These are phyloP conservation scores for Stipa capillata DNA, from an alignment of 176 grass and related monocot species.

Conservation along the genomic window DNA sequence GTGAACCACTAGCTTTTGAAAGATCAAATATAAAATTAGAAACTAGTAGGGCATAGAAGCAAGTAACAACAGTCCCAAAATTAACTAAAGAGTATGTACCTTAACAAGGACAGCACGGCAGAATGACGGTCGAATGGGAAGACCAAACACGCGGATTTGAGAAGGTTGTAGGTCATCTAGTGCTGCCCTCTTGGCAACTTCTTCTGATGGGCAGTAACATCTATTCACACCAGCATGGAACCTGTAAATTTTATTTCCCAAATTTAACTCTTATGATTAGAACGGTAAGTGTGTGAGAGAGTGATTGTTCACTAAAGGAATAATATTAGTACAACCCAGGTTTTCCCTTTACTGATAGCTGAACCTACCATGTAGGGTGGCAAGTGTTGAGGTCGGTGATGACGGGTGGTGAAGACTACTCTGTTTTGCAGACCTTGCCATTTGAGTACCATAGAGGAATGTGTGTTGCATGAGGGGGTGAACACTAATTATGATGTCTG, in stretches of 20 bases:
- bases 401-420: conserved; percentile 79
- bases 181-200: conserved; percentile 77
- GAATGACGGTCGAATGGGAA: conserved; percentile 82
- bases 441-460: conserved; percentile 97
- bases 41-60: neutral
- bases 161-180: conserved; percentile 66
- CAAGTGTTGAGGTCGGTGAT: conserved; percentile 98
- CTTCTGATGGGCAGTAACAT: conserved; percentile 97
- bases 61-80: too few species aligned
- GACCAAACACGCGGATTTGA: conserved; percentile 66
- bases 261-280: neutral
- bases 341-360: neutral
- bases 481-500: conserved; percentile 99
- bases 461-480: conserved; percentile 99
- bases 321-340: neutral
- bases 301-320: neutral
- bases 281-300: neutral
- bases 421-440: conserved; percentile 95
- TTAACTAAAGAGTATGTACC: conserved; percentile 21
- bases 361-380: conserved; percentile 77
- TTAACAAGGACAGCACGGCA: conserved; percentile 80
- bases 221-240: conserved; percentile 90
- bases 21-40: neutral
- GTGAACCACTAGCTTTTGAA: neutral
- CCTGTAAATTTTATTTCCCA: conserved; percentile 35